Evolutionary conservation across 768 basidiomycete genomes (phyloP).

Genomic region (Serendipita vermifera): DNA sequence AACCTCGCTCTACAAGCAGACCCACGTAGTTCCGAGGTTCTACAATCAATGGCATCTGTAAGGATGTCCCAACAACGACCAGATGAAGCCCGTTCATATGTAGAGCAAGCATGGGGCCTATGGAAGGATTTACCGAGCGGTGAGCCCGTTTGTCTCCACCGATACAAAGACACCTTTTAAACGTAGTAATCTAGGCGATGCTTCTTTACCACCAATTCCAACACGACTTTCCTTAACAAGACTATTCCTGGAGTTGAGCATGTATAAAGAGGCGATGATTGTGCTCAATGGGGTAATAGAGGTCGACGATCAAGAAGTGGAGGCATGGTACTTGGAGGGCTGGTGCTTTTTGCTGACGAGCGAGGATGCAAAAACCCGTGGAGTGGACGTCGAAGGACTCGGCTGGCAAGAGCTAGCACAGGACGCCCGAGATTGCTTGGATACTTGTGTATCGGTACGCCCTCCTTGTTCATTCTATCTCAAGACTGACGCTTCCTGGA

Average conservation of each 20-base stretch:
- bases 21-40: conserved; percentile 62
- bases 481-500: not conserved
- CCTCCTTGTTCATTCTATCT: not conserved
- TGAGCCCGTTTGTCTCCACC: conserved; percentile 19
- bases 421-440: conserved; percentile 68
- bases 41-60: conserved; percentile 71
- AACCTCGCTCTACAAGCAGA: conserved; percentile 58
- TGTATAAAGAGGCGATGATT: conserved; percentile 58
- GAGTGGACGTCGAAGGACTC: conserved; percentile 27
- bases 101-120: conserved; percentile 52
- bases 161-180: not conserved
- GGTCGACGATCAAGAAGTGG: conserved; percentile 72
- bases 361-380: conserved; percentile 50
- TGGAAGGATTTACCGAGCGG: conserved; percentile 59
- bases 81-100: conserved; percentile 62
- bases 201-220: conserved; percentile 56
- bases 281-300: conserved; percentile 70
- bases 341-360: conserved; percentile 85
- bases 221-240: conserved; percentile 63
- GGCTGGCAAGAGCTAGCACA: conserved; percentile 65
- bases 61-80: conserved; percentile 76
- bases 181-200: conserved; percentile 38
- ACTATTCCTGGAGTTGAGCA: conserved; percentile 61
- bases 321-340: conserved; percentile 89
- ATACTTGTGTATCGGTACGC: conserved; percentile 67